phyloP scores from a whole-genome alignment of 495 filamentous ascomycete species.

The Daldinia childiae region DNA sequence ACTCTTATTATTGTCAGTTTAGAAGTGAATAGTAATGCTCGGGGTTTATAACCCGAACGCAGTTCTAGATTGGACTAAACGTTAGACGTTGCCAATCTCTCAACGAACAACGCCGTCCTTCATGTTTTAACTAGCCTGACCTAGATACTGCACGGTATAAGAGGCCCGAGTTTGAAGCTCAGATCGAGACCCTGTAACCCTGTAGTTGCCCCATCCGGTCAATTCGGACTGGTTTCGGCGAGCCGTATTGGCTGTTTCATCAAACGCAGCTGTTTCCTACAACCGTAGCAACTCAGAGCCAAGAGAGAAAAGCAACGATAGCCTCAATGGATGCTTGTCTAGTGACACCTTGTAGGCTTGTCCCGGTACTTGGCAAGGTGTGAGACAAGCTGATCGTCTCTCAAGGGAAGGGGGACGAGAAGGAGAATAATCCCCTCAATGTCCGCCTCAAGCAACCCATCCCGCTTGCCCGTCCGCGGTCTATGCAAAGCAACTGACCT shows the following conservation, averaged over 20 bases:
- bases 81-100: slow-evolving; percentile 6
- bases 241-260: slow-evolving; percentile 2
- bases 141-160: slow-evolving; percentile 5
- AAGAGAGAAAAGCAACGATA: slow-evolving; percentile 11
- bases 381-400: slow-evolving; percentile 32
- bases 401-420: slow-evolving; percentile 5
- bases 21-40: slow-evolving; percentile 21
- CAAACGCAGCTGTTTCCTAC: slow-evolving; percentile 1
- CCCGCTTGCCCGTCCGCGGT: slow-evolving; percentile 32
- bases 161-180: slow-evolving; percentile 16
- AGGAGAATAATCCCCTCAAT: slow-evolving; percentile 35
- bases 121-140: not conserved
- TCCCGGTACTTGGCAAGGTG: slow-evolving; percentile 35
- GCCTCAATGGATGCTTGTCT: slow-evolving; percentile 15
- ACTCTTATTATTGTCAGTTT: slow-evolving; percentile 4
- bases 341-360: slow-evolving; percentile 24
- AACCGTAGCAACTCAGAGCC: slow-evolving; percentile 1
- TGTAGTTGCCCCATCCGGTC: slow-evolving; percentile 29
- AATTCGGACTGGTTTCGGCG: slow-evolving; percentile 34
- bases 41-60: slow-evolving; percentile 25
- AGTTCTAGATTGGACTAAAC: slow-evolving; percentile 23
- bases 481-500: slow-evolving; percentile 16
- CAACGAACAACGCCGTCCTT: not conserved
- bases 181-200: slow-evolving; percentile 2
- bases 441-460: slow-evolving; percentile 31